Evolutionary conservation across 352 stramenopile genomes (phyloP).

Genomic region (Pythium chondricola): DNA sequence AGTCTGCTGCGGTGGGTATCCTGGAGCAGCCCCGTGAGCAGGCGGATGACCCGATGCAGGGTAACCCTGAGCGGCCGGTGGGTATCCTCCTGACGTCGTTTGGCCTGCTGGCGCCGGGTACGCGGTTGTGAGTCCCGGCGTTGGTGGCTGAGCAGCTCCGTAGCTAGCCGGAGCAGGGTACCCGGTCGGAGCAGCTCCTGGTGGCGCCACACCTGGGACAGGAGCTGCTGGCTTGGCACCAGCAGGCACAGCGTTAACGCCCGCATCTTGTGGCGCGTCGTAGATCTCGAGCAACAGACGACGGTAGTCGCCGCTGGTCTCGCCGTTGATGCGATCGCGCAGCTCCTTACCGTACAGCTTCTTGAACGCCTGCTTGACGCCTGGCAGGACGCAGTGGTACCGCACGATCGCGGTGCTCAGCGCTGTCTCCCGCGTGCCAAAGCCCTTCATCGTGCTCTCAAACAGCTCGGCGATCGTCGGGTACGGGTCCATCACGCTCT

Average conservation of each 20-base stretch:
- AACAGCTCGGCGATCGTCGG: conserved; percentile 55
- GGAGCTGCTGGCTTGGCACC: too few species aligned
- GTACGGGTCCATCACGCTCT: conserved; percentile 45
- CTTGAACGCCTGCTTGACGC: conserved; percentile 66
- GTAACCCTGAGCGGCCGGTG: neutral
- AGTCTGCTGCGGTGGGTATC: conserved; percentile 21
- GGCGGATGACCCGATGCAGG: neutral
- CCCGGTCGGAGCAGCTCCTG: conserved; percentile 3
- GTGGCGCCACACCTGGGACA: neutral
- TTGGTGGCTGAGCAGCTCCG: neutral
- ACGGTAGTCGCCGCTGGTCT: conserved; percentile 66
- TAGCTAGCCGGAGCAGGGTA: conserved; percentile 6
- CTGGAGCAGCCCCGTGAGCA: conserved; percentile 5
- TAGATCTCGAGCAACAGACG: conserved; percentile 52
- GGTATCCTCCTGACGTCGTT: conserved; percentile 10
- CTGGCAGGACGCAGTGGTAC: conserved; percentile 61
- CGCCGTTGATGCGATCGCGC: conserved; percentile 70
- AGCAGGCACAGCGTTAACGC: too few species aligned
- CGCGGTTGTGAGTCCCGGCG: neutral
- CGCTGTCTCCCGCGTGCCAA: conserved; percentile 57
- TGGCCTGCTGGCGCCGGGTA: conserved; percentile 11
- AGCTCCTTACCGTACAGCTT: conserved; percentile 64
- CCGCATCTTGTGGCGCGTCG: conserved; percentile 54
- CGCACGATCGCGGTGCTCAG: conserved; percentile 53
- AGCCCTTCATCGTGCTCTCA: conserved; percentile 63